Base-by-base conservation (phyloP, 345 rosid genomes). In the Cochlearia excelsa region DNA sequence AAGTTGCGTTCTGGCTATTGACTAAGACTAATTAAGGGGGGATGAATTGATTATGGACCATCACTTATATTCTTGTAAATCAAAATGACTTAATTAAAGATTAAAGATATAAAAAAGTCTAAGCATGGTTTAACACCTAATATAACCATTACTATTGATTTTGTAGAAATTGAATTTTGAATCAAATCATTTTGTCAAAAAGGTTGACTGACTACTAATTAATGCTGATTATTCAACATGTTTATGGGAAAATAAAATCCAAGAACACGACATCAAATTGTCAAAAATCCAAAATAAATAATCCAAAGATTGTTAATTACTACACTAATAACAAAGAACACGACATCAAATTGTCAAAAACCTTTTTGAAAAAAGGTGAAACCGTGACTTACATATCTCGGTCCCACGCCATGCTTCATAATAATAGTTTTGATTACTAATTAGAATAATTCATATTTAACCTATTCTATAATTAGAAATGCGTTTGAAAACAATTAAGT, bases 321-420 rank as follows among this genome's bases (percentile, higher is more conserved):
- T 40, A 47, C 52, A 61, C 26, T 45, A 34, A 46, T 68, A 68
- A 68, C n/a, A n/a, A n/a, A n/a, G 59, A 60, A 60, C 48, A 62
- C 47, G 41, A 62, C 46, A 62, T 52, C 16, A 64, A 63, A 43
- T 34, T 63, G 68, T 63, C 74, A 54, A n/a, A n/a, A n/a, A n/a
- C n/a, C n/a, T n/a, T n/a, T n/a, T n/a, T n/a, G n/a, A 70, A 54
- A 70, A 58, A 63, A 63, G 43, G 63, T 43, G 42, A 50, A 69
- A 56, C 54, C 43, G 65, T 63, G 69, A 70, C 44, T 34, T 63
- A 49, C 55, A 63, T 63, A 63, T 10, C 42, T 46, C 26, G 69
- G 69, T 57, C 74, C 74, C 69, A 70, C 55, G 9, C 60, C 69
- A 70, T 70, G 31, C 60, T 63, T 63, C 60, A 57, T 39, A n/a